phyloP scores from a whole-genome alignment of 371 early-diverging fungal species.

The Smittium mucronatum region DNA sequence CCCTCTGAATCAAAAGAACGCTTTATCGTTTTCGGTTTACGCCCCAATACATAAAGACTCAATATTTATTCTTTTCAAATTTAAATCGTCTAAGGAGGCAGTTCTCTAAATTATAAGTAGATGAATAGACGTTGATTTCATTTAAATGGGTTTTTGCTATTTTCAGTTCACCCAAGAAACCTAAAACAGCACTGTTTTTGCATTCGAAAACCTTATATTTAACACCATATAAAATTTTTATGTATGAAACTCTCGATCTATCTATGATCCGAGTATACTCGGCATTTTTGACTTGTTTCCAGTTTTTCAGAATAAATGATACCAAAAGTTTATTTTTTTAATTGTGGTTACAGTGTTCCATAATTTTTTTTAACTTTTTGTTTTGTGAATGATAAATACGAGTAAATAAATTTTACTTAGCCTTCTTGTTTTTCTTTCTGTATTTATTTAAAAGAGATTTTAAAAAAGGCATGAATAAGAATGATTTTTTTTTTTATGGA shows the following conservation, averaged over 20 bases:
- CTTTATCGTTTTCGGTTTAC: neutral
- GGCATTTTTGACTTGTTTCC: neutral
- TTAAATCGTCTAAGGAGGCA: neutral
- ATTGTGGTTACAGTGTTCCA: too few relatives aligned
- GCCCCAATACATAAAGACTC: neutral
- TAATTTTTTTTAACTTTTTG: too few relatives aligned
- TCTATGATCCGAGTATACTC: neutral
- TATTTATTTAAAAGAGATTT: too few relatives aligned
- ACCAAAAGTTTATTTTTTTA: too few relatives aligned
- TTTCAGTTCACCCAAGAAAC: neutral
- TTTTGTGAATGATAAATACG: too few relatives aligned
- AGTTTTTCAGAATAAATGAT: neutral
- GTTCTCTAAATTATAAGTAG: neutral
- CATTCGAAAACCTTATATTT: neutral
- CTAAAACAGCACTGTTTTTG: neutral
- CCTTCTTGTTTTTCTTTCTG: too few relatives aligned
- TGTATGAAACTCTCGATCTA: neutral
- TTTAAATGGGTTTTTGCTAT: neutral
- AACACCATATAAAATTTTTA: too few relatives aligned
- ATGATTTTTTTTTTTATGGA: too few relatives aligned
- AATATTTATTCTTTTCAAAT: neutral
- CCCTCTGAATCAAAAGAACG: neutral
- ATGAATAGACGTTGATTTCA: neutral
- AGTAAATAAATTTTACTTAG: too few relatives aligned
- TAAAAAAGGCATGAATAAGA: too few relatives aligned